phyloP scores from a whole-genome alignment of 2,329 filamentous ascomycete genomes.

The Bipolaris bicolor region DNA sequence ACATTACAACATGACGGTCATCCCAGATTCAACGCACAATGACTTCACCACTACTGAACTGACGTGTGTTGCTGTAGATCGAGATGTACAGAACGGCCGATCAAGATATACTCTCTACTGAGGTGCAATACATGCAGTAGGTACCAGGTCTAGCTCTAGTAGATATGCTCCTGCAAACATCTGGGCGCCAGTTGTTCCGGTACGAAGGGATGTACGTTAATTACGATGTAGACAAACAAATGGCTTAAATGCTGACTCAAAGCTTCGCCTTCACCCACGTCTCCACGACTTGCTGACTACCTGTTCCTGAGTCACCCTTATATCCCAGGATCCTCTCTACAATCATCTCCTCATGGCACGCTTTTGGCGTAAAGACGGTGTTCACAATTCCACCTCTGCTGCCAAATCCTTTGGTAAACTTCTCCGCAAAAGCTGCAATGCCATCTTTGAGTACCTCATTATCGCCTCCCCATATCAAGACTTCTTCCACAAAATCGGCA shows the following conservation, averaged over 20 bases:
- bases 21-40: too few species aligned
- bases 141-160: too few species aligned
- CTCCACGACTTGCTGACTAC: conserved; percentile 46
- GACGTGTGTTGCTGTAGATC: too few species aligned
- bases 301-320: conserved; percentile 44
- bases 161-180: too few species aligned
- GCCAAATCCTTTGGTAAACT: conserved; percentile 53
- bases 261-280: conserved; percentile 49
- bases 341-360: conserved; percentile 52
- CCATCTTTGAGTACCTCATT: conserved; percentile 64
- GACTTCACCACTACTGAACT: too few species aligned
- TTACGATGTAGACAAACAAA: too few species aligned
- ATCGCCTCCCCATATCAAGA: conserved; percentile 61
- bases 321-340: conserved; percentile 50
- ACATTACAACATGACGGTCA: too few species aligned
- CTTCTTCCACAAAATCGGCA: conserved; percentile 52
- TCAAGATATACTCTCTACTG: too few species aligned
- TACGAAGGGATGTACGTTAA: too few species aligned
- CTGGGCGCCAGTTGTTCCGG: too few species aligned
- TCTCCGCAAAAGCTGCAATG: conserved; percentile 58
- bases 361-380: conserved; percentile 47
- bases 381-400: conserved; percentile 38
- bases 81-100: too few species aligned
- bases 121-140: too few species aligned
- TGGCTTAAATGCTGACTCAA: conserved; percentile 14